Evolutionary conservation across 129 eudicot genomes (phyloP).

Genomic region (Helichrysum umbraculigerum): DNA sequence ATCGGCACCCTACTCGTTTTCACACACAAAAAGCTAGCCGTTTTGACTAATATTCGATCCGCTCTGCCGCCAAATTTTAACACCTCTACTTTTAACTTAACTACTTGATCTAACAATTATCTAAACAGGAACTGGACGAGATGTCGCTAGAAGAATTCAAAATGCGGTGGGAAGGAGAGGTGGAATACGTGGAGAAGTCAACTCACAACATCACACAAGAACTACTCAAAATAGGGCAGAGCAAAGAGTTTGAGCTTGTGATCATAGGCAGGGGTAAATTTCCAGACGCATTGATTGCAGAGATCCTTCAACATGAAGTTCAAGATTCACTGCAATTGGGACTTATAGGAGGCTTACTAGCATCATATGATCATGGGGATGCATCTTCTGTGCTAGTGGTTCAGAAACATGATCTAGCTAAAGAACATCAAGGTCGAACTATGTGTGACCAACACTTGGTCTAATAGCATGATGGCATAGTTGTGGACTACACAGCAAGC

Average conservation of each 20-base stretch:
- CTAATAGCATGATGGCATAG: constrained; percentile 4
- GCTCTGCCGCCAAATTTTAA: neutral
- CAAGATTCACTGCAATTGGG: constrained; percentile 51
- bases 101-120: neutral
- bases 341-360: constrained; percentile 45
- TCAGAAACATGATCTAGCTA: constrained; percentile 44
- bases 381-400: constrained; percentile 54
- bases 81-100: neutral
- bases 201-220: constrained; percentile 33
- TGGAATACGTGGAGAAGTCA: constrained; percentile 42
- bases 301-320: constrained; percentile 34
- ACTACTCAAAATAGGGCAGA: constrained; percentile 41
- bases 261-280: constrained; percentile 54
- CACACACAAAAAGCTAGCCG: neutral
- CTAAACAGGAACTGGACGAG: constrained; percentile 44
- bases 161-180: constrained; percentile 44
- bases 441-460: constrained; percentile 23
- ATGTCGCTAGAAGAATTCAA: constrained; percentile 36
- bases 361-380: constrained; percentile 45
- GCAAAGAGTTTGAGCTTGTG: constrained; percentile 45
- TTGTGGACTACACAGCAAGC: too few species aligned
- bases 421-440: constrained; percentile 25
- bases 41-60: neutral
- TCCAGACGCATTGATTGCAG: constrained; percentile 36
- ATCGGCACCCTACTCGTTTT: neutral